Conservation (phyloP, 1,139 yeast genomes). For the Yamadazyma friedrichii region DNA sequence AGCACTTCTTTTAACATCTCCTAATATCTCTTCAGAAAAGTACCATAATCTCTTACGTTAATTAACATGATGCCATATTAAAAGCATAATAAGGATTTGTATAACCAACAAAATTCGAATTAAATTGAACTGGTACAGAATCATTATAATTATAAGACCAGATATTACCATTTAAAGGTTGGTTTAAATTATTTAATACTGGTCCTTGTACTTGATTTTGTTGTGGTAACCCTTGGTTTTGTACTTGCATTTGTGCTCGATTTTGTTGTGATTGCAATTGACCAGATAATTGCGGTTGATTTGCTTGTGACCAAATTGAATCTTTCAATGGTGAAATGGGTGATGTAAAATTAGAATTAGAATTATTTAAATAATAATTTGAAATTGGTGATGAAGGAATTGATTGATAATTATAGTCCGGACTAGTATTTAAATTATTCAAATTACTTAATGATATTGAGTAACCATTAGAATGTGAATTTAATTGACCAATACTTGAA, state of each 20-base stretch:
- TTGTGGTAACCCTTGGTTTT: not conserved
- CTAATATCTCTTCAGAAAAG: too few relatives aligned
- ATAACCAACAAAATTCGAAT: slow-evolving; percentile 33
- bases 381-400: slow-evolving; percentile 22
- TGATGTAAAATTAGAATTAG: slow-evolving; percentile 9
- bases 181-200: not conserved
- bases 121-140: slow-evolving; percentile 17
- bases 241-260: too few relatives aligned
- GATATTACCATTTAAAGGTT: slow-evolving; percentile 10
- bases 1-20: too few relatives aligned
- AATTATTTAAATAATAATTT: slow-evolving; percentile 8
- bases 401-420: slow-evolving; percentile 16
- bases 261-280: slow-evolving; percentile 1
- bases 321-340: slow-evolving; percentile 27
- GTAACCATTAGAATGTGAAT: not conserved
- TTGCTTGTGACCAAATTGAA: slow-evolving; percentile 22
- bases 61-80: slow-evolving; percentile 33
- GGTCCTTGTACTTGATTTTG: not conserved
- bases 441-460: not conserved
- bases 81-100: slow-evolving; percentile 38
- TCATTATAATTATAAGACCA: slow-evolving; percentile 20
- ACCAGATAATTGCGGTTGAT: slow-evolving; percentile 6
- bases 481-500: slow-evolving; percentile 1
- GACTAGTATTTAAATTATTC: slow-evolving; percentile 8
- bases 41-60: too few relatives aligned